These are phyloP conservation scores for Syncephalastrum racemosum DNA, from an alignment of 371 early-diverging fungal species.

Conservation along the genomic window DNA sequence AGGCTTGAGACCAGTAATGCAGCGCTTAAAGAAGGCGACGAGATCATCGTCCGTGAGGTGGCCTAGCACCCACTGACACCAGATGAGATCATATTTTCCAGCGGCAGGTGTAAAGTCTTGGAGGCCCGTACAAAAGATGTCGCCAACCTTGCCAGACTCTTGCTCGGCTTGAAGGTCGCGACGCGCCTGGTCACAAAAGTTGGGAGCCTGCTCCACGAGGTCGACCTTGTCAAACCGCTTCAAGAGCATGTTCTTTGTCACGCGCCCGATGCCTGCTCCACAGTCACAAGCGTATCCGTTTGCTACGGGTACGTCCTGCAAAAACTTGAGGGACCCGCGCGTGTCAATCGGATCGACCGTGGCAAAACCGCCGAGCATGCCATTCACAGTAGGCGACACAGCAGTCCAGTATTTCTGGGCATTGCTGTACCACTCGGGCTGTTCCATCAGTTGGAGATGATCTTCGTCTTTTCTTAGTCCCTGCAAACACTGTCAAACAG, in stretches of 20 bases:
- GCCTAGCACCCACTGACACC: constrained; percentile 96
- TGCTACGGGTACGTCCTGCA: constrained; percentile 49
- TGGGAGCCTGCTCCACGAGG: constrained; percentile 82
- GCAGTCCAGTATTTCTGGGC: constrained; percentile 87
- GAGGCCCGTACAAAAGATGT: constrained; percentile 71
- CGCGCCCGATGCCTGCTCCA: constrained; percentile 95
- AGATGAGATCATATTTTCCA: constrained; percentile 83
- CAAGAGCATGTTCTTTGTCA: constrained; percentile 82
- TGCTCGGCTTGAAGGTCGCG: constrained; percentile 59
- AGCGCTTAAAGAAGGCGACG: constrained; percentile 78
- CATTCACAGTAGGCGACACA: constrained; percentile 74
- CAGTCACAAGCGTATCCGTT: constrained; percentile 70
- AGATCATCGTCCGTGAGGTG: constrained; percentile 86
- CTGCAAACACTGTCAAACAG: neutral
- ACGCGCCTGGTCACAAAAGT: constrained; percentile 78
- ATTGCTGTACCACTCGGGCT: constrained; percentile 77
- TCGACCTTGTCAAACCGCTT: constrained; percentile 81
- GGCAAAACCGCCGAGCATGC: constrained; percentile 89
- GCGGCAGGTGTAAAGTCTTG: constrained; percentile 81
- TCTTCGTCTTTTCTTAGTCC: constrained; percentile 21
- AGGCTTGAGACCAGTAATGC: constrained; percentile 70
- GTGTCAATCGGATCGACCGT: constrained; percentile 74
- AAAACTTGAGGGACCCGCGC: constrained; percentile 66
- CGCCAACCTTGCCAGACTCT: constrained; percentile 52
- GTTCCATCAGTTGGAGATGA: constrained; percentile 27